Conservation (phyloP, 2,329 filamentous ascomycete genomes). For the Rugonectria rugulosa region DNA sequence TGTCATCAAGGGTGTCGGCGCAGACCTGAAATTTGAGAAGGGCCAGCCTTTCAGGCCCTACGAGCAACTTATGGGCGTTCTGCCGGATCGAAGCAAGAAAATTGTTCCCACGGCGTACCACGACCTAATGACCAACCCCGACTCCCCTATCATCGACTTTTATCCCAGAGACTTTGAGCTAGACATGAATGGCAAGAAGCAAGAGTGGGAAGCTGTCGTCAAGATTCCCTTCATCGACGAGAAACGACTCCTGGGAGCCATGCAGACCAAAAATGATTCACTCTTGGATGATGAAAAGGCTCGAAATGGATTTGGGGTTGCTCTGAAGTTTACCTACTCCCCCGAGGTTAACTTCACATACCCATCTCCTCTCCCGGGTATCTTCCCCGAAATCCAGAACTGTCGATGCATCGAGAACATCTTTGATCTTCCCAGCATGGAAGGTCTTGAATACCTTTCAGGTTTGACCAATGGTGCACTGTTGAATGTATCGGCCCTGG, state of each 20-base stretch:
- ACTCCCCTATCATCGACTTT: constrained; percentile 96
- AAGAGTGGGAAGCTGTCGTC: constrained; percentile 99
- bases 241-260: constrained; percentile 80
- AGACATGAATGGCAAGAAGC: constrained; percentile 99
- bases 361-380: constrained; percentile 83
- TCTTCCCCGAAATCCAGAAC: constrained; percentile 87
- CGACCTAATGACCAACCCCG: constrained; percentile 87
- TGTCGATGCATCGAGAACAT: constrained; percentile 96
- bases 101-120: constrained; percentile 91
- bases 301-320: constrained; percentile 90
- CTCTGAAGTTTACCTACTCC: constrained; percentile 91
- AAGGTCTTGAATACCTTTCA: constrained; percentile 84
- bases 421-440: constrained; percentile 91
- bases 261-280: constrained; percentile 82
- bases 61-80: constrained; percentile 97
- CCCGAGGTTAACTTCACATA: constrained; percentile 81
- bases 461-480: constrained; percentile 86
- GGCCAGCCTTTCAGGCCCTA: constrained; percentile 95
- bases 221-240: constrained; percentile 99
- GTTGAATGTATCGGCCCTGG: constrained; percentile 81
- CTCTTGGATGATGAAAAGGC: constrained; percentile 80
- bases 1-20: constrained; percentile 85
- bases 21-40: constrained; percentile 89
- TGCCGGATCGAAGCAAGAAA: constrained; percentile 96
- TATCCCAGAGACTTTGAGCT: constrained; percentile 96